Conservation (phyloP, 352 stramenopile species). For the Phytophthora tentaculata region DNA sequence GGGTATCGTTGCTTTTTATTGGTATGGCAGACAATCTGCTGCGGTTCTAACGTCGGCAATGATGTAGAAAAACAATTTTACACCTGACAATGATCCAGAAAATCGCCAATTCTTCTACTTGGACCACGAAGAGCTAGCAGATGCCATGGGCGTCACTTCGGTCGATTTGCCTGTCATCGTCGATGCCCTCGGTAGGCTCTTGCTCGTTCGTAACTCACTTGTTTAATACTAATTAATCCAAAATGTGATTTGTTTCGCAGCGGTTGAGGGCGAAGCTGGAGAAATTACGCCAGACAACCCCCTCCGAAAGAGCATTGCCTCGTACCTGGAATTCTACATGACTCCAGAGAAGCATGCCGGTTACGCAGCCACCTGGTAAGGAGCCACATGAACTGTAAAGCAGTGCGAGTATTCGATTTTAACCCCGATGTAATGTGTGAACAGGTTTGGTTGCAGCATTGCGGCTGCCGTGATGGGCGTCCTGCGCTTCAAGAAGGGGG, state of each 20-base stretch:
- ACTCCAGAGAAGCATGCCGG: conserved; percentile 85
- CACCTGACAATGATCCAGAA: conserved; percentile 75
- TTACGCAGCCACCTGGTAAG: conserved; percentile 86
- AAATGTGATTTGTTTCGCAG: conserved; percentile 29
- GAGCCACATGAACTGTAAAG: conserved; percentile 1
- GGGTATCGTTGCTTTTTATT: neutral
- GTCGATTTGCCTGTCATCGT: conserved; percentile 76
- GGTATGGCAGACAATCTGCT: neutral
- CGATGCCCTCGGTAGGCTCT: conserved; percentile 64
- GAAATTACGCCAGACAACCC: conserved; percentile 57
- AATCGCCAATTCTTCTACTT: conserved; percentile 87
- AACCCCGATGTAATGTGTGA: neutral
- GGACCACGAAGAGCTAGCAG: conserved; percentile 76
- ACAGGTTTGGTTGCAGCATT: conserved; percentile 83
- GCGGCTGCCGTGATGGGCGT: conserved; percentile 72
- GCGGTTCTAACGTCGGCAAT: conserved; percentile 6
- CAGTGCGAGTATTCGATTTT: neutral
- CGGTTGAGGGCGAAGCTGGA: conserved; percentile 39
- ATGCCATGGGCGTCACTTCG: conserved; percentile 77
- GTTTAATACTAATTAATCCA: too few species aligned
- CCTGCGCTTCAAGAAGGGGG: conserved; percentile 68
- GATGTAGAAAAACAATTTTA: conserved; percentile 76
- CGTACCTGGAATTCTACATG: conserved; percentile 91
- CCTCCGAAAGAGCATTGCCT: conserved; percentile 76
- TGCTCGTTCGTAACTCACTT: neutral